These are phyloP conservation scores for Fusarium nelsonii DNA, from an alignment of 2,329 filamentous ascomycete genomes.

Conservation along the genomic window DNA sequence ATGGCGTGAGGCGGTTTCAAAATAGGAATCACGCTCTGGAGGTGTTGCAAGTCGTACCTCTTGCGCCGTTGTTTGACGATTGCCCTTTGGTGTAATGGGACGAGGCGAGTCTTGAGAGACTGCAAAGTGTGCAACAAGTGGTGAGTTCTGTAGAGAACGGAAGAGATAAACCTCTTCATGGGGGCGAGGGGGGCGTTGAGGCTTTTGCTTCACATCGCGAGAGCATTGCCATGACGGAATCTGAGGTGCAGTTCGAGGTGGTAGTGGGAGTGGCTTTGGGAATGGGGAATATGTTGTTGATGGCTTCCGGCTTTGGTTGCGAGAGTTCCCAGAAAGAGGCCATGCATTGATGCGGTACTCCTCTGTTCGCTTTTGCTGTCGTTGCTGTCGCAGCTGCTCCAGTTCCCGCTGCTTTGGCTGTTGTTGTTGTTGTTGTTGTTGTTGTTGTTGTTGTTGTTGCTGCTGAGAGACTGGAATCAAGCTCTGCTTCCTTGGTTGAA, in stretches of 20 bases:
- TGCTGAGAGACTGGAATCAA: conserved; percentile 50
- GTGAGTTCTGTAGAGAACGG: conserved; percentile 33
- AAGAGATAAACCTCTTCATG: conserved; percentile 42
- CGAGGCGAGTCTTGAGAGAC: conserved; percentile 34
- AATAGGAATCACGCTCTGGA: conserved; percentile 23
- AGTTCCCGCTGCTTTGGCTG: conserved; percentile 8
- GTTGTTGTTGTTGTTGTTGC: conserved; percentile 23
- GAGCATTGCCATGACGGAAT: conserved; percentile 50
- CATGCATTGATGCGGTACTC: conserved; percentile 46
- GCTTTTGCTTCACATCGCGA: conserved; percentile 39
- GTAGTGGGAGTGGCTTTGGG: conserved; percentile 54
- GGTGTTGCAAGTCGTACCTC: conserved; percentile 23
- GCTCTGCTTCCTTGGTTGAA: conserved; percentile 48
- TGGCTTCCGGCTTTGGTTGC: conserved; percentile 41
- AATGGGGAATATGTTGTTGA: conserved; percentile 58
- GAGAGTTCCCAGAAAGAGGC: conserved; percentile 46
- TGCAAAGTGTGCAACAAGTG: conserved; percentile 29
- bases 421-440: conserved; percentile 5
- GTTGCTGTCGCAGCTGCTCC: background rate
- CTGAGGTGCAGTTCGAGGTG: conserved; percentile 49
- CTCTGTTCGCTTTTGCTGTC: conserved; percentile 34
- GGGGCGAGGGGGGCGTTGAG: conserved; percentile 50
- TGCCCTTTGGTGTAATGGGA: conserved; percentile 35
- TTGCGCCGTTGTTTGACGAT: conserved; percentile 30
- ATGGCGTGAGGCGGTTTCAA: conserved; percentile 44